These are phyloP conservation scores for Tetraselmis chui DNA, from an alignment of 139 green algal genomes.

Conservation along the genomic window DNA sequence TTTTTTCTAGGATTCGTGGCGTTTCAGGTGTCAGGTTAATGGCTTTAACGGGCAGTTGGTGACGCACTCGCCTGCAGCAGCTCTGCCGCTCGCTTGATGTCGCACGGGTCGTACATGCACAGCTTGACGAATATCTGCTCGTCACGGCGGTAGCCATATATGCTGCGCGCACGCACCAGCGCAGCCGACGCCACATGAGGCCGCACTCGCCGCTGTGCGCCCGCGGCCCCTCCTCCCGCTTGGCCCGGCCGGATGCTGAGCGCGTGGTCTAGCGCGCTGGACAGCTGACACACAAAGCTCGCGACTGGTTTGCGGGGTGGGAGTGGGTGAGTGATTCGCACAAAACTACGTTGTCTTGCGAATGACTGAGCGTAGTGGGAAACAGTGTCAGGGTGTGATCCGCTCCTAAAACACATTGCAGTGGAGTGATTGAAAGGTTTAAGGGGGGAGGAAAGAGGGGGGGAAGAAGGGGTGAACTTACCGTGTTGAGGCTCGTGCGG, in stretches of 20 bases:
- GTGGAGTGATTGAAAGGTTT: not conserved
- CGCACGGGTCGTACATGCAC: slow-evolving; percentile 60
- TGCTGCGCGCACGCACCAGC: slow-evolving; percentile 65
- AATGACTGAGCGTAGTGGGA: slow-evolving; percentile 12
- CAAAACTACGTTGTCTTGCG: not conserved
- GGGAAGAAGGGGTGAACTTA: slow-evolving; percentile 9
- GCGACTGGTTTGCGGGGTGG: not conserved
- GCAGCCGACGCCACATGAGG: slow-evolving; percentile 58
- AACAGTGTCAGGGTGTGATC: slow-evolving; percentile 18
- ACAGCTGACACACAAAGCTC: not conserved
- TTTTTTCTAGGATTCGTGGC: not conserved
- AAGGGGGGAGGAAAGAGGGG: not conserved
- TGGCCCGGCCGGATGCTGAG: slow-evolving; percentile 16
- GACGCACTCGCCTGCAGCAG: slow-evolving; percentile 44
- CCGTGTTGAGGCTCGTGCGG: slow-evolving; percentile 53
- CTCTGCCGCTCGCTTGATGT: slow-evolving; percentile 48
- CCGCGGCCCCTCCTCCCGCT: slow-evolving; percentile 5
- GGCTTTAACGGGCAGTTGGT: not conserved
- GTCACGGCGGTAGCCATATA: slow-evolving; percentile 84
- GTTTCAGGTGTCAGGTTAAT: not conserved
- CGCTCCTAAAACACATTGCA: not conserved
- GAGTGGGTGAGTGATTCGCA: not conserved
- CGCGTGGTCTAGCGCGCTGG: slow-evolving; percentile 6
- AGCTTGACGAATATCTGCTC: slow-evolving; percentile 85
- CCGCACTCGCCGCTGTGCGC: not conserved